A percentile compares a stretch with the other conserved stretches of the same genome.
These are phyloP conservation scores for Barbatosphaeria neglecta DNA, from an alignment of 495 filamentous ascomycete genomes.

Conservation along the genomic window DNA sequence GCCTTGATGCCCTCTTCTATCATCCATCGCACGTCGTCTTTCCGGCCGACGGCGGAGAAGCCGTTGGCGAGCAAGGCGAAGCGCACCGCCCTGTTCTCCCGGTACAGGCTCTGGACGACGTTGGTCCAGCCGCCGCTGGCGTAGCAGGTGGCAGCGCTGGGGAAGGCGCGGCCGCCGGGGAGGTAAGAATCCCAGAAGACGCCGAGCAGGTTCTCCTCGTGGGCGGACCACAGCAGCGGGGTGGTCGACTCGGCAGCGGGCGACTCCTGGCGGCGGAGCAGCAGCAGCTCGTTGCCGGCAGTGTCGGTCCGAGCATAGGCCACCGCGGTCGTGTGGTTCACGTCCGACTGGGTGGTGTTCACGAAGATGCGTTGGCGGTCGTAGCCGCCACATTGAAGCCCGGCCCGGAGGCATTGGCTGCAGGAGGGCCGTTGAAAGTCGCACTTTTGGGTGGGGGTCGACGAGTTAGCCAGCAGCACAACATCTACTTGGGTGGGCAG, in stretches of 20 bases:
- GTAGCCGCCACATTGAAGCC: slow-evolving; percentile 6
- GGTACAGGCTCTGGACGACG: slow-evolving; percentile 2
- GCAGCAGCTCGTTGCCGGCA: neutral
- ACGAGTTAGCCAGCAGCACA: slow-evolving; percentile 1
- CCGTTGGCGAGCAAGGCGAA: neutral
- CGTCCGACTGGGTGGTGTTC: slow-evolving; percentile 2
- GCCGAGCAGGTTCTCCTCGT: slow-evolving; percentile 3
- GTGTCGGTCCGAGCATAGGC: neutral
- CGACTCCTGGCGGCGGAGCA: neutral
- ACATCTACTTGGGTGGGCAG: neutral
- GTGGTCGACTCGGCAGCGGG: neutral
- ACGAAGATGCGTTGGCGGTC: slow-evolving; percentile 6
- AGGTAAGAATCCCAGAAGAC: slow-evolving; percentile 4
- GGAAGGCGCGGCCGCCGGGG: slow-evolving; percentile 1
- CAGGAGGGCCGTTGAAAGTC: slow-evolving; percentile 4
- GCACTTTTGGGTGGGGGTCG: neutral
- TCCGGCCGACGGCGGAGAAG: neutral
- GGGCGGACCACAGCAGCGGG: slow-evolving; percentile 1
- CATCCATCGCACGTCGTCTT: neutral
- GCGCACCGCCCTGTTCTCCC: neutral
- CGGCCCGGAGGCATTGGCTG: slow-evolving; percentile 2
- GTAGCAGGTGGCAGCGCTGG: neutral
- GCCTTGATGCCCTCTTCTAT: neutral
- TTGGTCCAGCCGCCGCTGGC: slow-evolving; percentile 4
- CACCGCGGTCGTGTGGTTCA: neutral